A percentile compares a stretch with the other conserved stretches of the same genome.
These are phyloP conservation scores for Pyricularia pennisetigena DNA, from an alignment of 2,329 filamentous ascomycete species.

Conservation along the genomic window DNA sequence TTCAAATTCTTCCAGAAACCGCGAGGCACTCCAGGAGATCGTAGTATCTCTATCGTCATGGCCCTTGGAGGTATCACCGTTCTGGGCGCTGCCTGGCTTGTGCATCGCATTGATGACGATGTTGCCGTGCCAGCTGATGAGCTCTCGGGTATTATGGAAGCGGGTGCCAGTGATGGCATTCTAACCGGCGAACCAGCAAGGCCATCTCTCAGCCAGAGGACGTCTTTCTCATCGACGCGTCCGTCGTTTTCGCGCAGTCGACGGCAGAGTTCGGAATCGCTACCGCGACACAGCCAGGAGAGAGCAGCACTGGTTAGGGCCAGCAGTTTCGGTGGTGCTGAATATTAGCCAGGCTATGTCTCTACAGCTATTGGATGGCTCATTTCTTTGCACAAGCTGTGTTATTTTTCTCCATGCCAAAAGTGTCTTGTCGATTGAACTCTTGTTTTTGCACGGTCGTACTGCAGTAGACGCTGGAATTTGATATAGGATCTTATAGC, in stretches of 20 bases:
- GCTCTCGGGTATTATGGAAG: conserved; percentile 32
- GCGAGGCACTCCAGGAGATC: conserved; percentile 72
- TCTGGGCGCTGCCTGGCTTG: conserved; percentile 65
- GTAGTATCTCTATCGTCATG: conserved; percentile 78
- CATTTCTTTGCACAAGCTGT: neutral
- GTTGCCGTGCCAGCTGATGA: conserved; percentile 22
- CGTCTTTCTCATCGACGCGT: conserved; percentile 11
- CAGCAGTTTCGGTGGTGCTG: conserved; percentile 37
- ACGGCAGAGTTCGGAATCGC: conserved; percentile 29
- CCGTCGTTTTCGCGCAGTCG: conserved; percentile 20
- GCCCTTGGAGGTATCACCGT: conserved; percentile 75
- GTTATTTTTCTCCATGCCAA: neutral
- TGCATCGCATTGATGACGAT: conserved; percentile 57
- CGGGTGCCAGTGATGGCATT: conserved; percentile 6
- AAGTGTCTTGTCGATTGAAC: neutral
- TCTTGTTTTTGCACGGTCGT: neutral
- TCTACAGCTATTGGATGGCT: neutral
- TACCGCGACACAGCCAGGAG: conserved; percentile 32
- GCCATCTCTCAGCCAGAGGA: conserved; percentile 6
- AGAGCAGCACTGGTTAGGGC: conserved; percentile 36
- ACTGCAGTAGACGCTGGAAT: neutral
- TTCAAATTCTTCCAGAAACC: conserved; percentile 85
- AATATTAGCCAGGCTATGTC: conserved; percentile 24
- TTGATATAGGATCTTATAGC: neutral
- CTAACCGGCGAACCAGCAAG: neutral